Conservation (phyloP, 31 red algal species). For the Pterothamnion heteromorphum region DNA sequence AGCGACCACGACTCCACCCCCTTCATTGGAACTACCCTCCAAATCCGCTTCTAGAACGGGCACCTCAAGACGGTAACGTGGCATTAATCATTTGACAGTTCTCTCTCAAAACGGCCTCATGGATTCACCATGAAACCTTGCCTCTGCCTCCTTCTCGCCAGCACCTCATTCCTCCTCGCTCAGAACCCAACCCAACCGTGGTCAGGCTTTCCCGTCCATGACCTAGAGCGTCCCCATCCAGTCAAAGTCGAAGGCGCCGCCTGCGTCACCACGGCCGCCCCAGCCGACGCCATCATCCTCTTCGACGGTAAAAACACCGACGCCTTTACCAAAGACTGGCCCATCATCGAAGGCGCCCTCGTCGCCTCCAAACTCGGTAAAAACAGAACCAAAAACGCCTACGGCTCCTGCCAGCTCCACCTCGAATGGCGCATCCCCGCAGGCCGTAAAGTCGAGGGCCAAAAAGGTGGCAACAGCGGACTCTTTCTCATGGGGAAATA, state of each 20-base stretch:
- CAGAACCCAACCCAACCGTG: not conserved
- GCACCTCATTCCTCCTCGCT: not conserved
- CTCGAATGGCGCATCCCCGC: constrained; percentile 22
- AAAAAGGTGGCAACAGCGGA: constrained; percentile 42
- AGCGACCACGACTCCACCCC: no score
- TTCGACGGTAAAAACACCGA: constrained; percentile 13
- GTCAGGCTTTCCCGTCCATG: not conserved
- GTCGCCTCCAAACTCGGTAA: not conserved
- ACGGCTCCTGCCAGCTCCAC: constrained; percentile 9
- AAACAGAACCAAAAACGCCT: not conserved
- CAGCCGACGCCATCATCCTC: constrained; percentile 8
- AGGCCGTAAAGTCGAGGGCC: constrained; percentile 13
- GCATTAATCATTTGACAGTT: no score
- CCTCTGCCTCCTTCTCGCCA: not conserved
- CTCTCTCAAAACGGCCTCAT: no score
- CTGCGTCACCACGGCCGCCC: not conserved
- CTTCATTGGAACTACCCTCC: no score
- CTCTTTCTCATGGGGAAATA: constrained; percentile 34
- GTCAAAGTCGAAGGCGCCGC: not conserved
- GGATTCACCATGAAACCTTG: no score
- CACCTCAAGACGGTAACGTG: no score
- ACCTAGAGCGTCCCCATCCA: not conserved
- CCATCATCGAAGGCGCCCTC: not conserved
- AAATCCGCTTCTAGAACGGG: no score
- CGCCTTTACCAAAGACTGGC: not conserved